phyloP scores from a whole-genome alignment of 148 eudicot species.

The Heliamphora exappendiculata region DNA sequence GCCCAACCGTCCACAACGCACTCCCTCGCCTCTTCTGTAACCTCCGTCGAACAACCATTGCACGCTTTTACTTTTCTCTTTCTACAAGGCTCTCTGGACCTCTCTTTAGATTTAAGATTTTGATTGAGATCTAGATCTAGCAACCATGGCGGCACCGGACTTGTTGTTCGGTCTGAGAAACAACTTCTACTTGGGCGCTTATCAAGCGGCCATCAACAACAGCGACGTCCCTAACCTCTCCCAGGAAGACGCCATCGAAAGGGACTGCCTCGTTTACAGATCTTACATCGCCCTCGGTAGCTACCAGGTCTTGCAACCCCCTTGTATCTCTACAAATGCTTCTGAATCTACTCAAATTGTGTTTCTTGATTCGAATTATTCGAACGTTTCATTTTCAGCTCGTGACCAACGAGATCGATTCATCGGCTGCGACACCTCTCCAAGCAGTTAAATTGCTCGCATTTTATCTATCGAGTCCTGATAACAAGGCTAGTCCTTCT shows the following conservation, averaged over 20 bases:
- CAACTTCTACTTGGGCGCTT: constrained; percentile 88
- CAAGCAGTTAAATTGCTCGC: constrained; percentile 93
- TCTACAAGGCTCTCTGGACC: no score
- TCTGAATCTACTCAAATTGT: neutral
- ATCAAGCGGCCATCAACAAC: constrained; percentile 79
- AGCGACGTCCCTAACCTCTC: constrained; percentile 76
- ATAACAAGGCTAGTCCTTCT: constrained; percentile 45
- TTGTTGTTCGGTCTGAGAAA: constrained; percentile 63
- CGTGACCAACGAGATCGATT: constrained; percentile 69
- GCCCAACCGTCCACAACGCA: no score
- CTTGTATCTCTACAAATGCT: neutral
- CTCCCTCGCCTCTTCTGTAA: no score
- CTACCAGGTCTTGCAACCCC: constrained; percentile 37
- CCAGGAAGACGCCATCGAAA: constrained; percentile 54
- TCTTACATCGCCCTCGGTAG: constrained; percentile 91
- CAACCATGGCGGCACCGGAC: constrained; percentile 69
- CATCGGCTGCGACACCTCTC: constrained; percentile 76
- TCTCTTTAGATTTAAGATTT: no score
- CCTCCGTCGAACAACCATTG: no score
- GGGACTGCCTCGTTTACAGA: constrained; percentile 68
- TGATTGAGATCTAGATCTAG: constrained; percentile 4
- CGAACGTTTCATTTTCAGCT: constrained; percentile 35
- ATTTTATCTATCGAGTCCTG: constrained; percentile 52
- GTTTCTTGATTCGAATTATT: neutral
- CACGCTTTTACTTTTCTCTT: no score